Conservation (phyloP, 257 asterid species). For the Nicotiana undulata region DNA sequence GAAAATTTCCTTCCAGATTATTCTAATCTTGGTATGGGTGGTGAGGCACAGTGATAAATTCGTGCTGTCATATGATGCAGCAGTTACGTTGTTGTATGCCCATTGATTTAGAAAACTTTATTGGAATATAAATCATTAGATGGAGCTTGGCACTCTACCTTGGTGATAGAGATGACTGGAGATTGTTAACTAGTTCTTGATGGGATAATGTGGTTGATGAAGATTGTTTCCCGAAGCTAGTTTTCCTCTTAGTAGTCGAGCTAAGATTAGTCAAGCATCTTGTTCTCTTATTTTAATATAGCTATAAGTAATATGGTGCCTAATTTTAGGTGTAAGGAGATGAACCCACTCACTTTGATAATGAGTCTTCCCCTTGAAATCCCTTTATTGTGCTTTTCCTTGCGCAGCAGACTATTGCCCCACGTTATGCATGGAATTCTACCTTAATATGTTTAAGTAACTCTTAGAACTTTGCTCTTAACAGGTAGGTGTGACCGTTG, state of each 20-base stretch:
- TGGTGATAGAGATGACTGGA: background rate
- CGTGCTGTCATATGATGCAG: background rate
- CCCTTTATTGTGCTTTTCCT: background rate
- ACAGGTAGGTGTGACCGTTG: constrained; percentile 83
- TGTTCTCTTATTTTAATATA: background rate
- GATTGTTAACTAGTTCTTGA: background rate
- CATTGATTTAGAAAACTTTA: background rate
- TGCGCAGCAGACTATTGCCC: background rate
- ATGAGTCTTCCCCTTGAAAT: background rate
- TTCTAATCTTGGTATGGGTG: background rate
- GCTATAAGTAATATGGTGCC: background rate
- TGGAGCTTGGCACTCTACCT: background rate
- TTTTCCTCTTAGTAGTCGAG: background rate
- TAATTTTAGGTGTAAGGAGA: too few relatives aligned
- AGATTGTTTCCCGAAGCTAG: background rate
- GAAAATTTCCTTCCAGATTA: background rate
- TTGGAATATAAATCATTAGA: background rate
- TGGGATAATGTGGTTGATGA: background rate
- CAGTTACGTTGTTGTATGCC: background rate
- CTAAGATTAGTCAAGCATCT: background rate
- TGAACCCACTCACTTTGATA: background rate
- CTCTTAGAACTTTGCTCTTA: background rate
- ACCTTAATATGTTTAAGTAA: background rate
- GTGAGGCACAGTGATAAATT: background rate
- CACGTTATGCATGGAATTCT: background rate